phyloP scores from a whole-genome alignment of 1,284 basidiomycete genomes.

The Irpex lacteus region DNA sequence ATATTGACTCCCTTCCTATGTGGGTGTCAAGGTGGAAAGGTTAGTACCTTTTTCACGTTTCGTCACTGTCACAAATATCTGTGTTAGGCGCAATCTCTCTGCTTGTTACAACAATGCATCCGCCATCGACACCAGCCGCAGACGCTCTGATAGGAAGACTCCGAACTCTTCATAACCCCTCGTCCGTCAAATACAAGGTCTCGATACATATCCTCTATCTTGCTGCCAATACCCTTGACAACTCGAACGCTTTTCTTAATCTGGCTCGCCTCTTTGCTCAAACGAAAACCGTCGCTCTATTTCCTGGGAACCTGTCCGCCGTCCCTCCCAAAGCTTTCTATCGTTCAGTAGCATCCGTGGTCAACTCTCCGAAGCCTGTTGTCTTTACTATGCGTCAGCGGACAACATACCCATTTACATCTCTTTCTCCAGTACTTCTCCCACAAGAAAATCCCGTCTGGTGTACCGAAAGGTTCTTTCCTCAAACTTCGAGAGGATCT shows the following conservation, averaged over 20 bases:
- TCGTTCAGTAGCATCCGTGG: constrained; percentile 16
- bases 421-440: constrained; percentile 46
- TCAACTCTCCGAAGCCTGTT: constrained; percentile 17
- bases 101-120: constrained; percentile 40
- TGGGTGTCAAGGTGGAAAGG: constrained; percentile 51
- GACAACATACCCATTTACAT: constrained; percentile 34
- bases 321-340: constrained; percentile 29
- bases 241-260: constrained; percentile 59
- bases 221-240: constrained; percentile 32
- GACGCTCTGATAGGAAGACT: constrained; percentile 17
- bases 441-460: constrained; percentile 49
- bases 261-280: constrained; percentile 57
- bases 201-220: constrained; percentile 51
- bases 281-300: constrained; percentile 47
- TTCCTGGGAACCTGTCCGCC: constrained; percentile 42
- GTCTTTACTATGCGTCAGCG: constrained; percentile 28
- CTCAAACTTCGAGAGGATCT: constrained; percentile 39
- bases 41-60: constrained; percentile 21
- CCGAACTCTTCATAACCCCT: constrained; percentile 24
- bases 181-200: constrained; percentile 30
- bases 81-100: constrained; percentile 52
- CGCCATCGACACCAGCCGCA: constrained; percentile 28
- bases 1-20: constrained; percentile 31
- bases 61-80: neutral
- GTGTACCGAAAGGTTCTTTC: constrained; percentile 62